Conservation (phyloP, 2,329 filamentous ascomycete genomes). For the Cryphonectria nitschkei region DNA sequence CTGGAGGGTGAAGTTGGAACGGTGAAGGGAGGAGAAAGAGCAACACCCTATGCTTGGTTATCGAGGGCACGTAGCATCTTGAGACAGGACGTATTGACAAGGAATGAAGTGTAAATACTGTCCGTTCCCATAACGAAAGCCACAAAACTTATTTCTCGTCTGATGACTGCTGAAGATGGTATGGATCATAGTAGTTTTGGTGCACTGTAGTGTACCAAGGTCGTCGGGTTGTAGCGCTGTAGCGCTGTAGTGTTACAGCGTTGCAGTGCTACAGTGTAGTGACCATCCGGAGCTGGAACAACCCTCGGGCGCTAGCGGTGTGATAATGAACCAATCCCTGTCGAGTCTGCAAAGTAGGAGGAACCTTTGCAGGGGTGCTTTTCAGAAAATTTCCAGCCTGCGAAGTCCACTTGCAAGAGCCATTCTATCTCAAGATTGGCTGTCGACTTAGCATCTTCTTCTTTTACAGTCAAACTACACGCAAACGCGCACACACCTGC, state of each 20-base stretch:
- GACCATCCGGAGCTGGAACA: constrained; percentile 25
- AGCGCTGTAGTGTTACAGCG: too few relatives aligned
- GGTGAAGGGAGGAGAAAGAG: neutral
- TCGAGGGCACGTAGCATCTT: neutral
- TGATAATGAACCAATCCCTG: neutral
- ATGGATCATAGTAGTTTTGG: neutral
- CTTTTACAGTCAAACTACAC: neutral
- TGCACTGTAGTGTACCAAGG: too few relatives aligned
- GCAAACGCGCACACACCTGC: neutral
- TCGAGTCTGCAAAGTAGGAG: neutral
- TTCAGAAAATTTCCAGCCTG: constrained; percentile 25
- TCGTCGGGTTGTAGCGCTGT: too few relatives aligned
- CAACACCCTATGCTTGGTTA: neutral
- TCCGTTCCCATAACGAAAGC: too few relatives aligned
- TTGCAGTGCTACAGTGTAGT: neutral
- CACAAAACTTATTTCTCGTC: neutral
- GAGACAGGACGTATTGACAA: too few relatives aligned
- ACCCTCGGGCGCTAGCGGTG: constrained; percentile 23
- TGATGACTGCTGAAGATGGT: neutral
- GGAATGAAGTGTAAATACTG: neutral
- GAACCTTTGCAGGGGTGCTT: neutral
- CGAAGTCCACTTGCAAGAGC: neutral
- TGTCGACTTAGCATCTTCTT: neutral
- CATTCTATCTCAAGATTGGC: neutral
- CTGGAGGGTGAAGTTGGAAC: neutral